Conservation (phyloP, 2,329 filamentous ascomycete genomes). For the Clonostachys rhizophaga region DNA sequence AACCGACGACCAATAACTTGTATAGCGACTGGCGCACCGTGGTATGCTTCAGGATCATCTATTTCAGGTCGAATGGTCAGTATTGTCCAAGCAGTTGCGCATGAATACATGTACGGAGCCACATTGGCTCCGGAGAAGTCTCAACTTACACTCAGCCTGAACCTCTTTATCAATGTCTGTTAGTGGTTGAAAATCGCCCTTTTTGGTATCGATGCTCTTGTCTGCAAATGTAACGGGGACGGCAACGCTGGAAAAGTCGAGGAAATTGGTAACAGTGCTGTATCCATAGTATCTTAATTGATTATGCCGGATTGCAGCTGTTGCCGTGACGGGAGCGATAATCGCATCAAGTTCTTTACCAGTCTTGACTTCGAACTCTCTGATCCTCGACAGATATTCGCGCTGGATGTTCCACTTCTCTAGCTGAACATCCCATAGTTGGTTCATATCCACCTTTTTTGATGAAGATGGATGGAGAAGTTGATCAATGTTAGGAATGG, state of each 20-base stretch:
- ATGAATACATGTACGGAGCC: no score
- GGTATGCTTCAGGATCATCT: conserved; percentile 13
- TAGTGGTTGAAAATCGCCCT: conserved; percentile 8
- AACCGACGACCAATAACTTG: conserved; percentile 16
- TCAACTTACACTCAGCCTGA: conserved; percentile 12
- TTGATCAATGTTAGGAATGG: conserved; percentile 22
- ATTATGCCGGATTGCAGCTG: conserved; percentile 28
- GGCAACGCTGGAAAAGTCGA: conserved; percentile 33
- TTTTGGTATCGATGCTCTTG: conserved; percentile 22
- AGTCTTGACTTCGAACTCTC: conserved; percentile 7
- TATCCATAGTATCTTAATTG: conserved; percentile 32
- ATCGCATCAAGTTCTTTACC: conserved; percentile 24
- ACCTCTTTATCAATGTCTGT: conserved; percentile 11
- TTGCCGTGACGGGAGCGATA: conserved; percentile 32
- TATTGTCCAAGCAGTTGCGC: neutral
- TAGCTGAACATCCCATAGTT: conserved; percentile 15
- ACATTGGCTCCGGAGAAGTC: neutral
- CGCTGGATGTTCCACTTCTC: conserved; percentile 24
- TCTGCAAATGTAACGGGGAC: conserved; percentile 37
- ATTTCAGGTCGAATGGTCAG: conserved; percentile 3
- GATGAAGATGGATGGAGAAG: conserved; percentile 7
- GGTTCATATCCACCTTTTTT: conserved; percentile 15
- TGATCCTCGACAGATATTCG: conserved; percentile 19
- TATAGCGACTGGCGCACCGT: conserved; percentile 14
- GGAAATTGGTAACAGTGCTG: conserved; percentile 23